These are phyloP conservation scores for Dictyostelium gargantuum DNA, from an alignment of 208 protist species.

Conservation along the genomic window DNA sequence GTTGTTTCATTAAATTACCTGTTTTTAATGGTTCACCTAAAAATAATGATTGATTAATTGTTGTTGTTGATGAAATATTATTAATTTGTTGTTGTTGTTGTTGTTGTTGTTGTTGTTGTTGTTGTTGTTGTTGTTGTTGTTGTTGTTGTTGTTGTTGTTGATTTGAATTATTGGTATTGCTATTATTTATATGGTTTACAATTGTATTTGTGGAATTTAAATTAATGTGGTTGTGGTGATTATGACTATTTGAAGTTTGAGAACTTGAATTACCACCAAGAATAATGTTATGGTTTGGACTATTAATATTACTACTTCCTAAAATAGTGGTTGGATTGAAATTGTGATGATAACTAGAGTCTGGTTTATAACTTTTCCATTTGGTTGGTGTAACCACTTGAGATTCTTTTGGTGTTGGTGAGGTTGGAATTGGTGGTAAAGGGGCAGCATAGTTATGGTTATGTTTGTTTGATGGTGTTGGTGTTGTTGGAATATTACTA, in stretches of 20 bases:
- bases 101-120: neutral
- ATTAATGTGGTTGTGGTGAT: neutral
- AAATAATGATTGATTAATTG: neutral
- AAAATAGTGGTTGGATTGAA: neutral
- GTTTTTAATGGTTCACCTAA: conserved; percentile 22
- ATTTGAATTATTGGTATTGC: neutral
- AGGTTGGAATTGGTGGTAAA: neutral
- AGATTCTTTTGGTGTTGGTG: neutral
- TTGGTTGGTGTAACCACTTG: conserved; percentile 6
- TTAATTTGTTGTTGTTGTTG: too few relatives aligned
- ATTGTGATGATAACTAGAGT: neutral
- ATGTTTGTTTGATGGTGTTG: neutral
- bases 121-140: neutral
- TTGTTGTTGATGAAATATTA: neutral
- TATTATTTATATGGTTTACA: neutral
- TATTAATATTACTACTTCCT: neutral
- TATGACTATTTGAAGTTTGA: neutral
- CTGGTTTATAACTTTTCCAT: conserved; percentile 52
- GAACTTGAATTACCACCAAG: neutral
- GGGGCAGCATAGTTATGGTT: neutral
- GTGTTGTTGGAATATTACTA: neutral
- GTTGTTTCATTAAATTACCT: conserved; percentile 38
- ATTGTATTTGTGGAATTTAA: neutral
- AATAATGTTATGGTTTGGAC: neutral
- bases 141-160: too few relatives aligned